phyloP scores from a whole-genome alignment of 495 filamentous ascomycete genomes.

The Aspergillus ostianus region DNA sequence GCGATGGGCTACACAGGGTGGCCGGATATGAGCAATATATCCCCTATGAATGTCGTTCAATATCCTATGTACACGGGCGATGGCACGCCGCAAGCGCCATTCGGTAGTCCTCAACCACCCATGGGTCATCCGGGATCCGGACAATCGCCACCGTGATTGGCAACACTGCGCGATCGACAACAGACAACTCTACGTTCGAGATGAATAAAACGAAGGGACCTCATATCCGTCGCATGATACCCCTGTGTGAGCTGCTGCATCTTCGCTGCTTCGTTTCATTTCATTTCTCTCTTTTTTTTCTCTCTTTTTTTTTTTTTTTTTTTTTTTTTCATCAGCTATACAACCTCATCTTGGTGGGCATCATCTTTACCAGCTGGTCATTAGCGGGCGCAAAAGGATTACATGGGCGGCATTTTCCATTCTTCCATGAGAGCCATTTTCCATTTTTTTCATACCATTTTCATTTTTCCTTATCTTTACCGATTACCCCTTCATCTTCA shows the following conservation, averaged over 20 bases:
- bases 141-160: constrained; percentile 24
- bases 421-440: constrained; percentile 11
- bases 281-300: constrained; percentile 15
- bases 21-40: constrained; percentile 39
- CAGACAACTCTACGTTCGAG: not conserved
- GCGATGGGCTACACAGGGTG: constrained; percentile 38
- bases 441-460: constrained; percentile 12
- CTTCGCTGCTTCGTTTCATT: constrained; percentile 21
- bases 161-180: not conserved
- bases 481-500: constrained; percentile 4
- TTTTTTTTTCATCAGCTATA: constrained; percentile 23
- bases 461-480: constrained; percentile 8
- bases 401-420: constrained; percentile 35
- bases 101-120: constrained; percentile 25
- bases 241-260: constrained; percentile 15
- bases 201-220: constrained; percentile 1
- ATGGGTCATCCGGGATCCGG: constrained; percentile 40
- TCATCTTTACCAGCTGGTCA: constrained; percentile 41
- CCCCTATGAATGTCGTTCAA: constrained; percentile 34
- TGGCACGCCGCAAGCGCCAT: constrained; percentile 29
- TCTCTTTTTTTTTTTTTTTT: constrained; percentile 13
- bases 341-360: constrained; percentile 15
- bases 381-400: constrained; percentile 45
- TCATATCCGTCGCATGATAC: constrained; percentile 26
- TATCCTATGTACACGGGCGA: constrained; percentile 40